Base-by-base conservation (phyloP, 441 rosid species). In the Gossypium lobatum region DNA sequence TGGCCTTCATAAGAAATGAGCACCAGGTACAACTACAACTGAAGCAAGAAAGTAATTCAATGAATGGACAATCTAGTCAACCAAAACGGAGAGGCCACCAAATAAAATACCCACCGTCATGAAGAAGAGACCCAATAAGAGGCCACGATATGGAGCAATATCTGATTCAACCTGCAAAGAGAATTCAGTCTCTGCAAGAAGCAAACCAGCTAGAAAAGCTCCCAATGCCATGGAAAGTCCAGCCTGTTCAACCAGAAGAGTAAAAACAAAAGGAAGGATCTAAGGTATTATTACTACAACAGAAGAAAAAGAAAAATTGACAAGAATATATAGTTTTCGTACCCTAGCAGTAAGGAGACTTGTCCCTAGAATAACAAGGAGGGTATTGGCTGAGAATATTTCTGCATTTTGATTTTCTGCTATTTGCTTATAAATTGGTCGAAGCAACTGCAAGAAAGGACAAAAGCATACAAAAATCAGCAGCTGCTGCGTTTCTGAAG, bases 191-290 rank as follows among this genome's bases (percentile, higher is more conserved):
- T 95, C 99, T 76, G 99, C 99, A 78, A 93, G 98, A 61, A 95
- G 96, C 81, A 95, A 83, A 79, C 99, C 99, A 73, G 99, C 99
- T 84, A 95, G 83, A 86, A 95, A 95, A 53, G 99, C 99, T 75
- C 98, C 99, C 76, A 95, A 76, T 42, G 99, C 97, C 99, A 95
- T 95, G 77, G 99, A 95, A 80, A 95, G 96, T 78, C 99, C 99
- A 80, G 98, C 99, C 99, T 95, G 87, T 72, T 79, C 76, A 57
- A 81, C 75, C 75, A 73, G 72, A 48, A 81, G 76, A 76, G 28
- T 10, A 2, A 2, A 1, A 37, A 37, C 7, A 37, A 28, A 26
- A 6, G 7, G 67, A 37, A 68, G 31, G 48, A 34, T 66, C 17
- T 31, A 71, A 76, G 71, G 72, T 61, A 74, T 77, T 39, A 59